A percentile compares a stretch with the other conserved stretches of the same genome.
Evolutionary conservation across 176 grass and related monocot genomes (phyloP).

Genomic region (Ampelocalamus luodianensis): DNA sequence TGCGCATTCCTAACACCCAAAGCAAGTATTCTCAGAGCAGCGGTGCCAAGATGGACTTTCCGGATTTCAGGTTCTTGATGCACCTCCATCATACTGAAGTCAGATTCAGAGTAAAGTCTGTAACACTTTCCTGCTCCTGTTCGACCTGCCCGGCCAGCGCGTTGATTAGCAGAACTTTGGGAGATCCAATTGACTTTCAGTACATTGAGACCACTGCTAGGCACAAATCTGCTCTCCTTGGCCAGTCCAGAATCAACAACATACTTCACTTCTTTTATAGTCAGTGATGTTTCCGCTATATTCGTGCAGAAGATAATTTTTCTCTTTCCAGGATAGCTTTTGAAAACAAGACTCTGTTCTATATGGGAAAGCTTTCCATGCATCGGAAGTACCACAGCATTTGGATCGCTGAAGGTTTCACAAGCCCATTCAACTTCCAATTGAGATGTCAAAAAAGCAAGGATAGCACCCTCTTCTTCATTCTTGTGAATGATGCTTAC

Average conservation of each 20-base stretch:
- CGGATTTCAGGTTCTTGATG: conserved; percentile 96
- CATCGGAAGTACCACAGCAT: conserved; percentile 74
- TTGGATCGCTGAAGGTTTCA: conserved; percentile 70
- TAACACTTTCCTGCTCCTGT: conserved; percentile 83
- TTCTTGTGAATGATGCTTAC: conserved; percentile 74
- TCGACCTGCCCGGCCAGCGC: conserved; percentile 82
- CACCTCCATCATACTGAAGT: conserved; percentile 79
- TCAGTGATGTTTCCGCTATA: conserved; percentile 92
- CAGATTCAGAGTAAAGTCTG: conserved; percentile 86
- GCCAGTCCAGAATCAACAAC: conserved; percentile 91
- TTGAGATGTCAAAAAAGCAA: conserved; percentile 96
- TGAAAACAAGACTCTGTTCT: conserved; percentile 82
- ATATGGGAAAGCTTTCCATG: conserved; percentile 86
- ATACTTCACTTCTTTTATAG: conserved; percentile 81
- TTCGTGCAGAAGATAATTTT: conserved; percentile 96
- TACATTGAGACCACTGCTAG: conserved; percentile 75
- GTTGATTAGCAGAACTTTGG: conserved; percentile 91
- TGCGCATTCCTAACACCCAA: conserved; percentile 64
- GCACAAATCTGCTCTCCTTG: conserved; percentile 84
- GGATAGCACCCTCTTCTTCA: conserved; percentile 81
- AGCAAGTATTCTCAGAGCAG: conserved; percentile 86
- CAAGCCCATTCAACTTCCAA: conserved; percentile 91
- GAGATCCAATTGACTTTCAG: conserved; percentile 82
- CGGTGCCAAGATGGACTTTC: conserved; percentile 91
- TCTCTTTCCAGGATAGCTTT: conserved; percentile 78